Percentiles rank a stretch among this genome's conserved stretches.
phyloP scores from a whole-genome alignment of 2,329 filamentous ascomycete genomes.

The Biscogniauxia sp. region DNA sequence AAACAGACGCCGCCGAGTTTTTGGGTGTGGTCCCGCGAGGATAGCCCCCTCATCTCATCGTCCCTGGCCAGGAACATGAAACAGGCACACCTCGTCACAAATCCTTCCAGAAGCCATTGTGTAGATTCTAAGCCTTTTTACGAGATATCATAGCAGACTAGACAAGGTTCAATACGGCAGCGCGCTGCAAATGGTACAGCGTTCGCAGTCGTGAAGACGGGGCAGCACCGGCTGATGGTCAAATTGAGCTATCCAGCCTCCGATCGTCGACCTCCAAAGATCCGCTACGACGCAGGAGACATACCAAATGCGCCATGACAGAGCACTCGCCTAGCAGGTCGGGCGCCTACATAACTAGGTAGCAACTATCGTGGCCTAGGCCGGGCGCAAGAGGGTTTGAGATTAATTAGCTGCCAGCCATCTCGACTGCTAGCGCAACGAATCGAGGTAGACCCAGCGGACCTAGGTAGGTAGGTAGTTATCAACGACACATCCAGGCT shows the following conservation, averaged over 20 bases:
- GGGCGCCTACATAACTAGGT: not conserved
- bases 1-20: not conserved
- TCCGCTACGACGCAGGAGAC: not conserved
- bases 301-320: not conserved
- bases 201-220: not conserved
- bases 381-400: not conserved
- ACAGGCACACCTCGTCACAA: constrained; percentile 1
- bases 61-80: constrained; percentile 1
- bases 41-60: not conserved
- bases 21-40: not conserved
- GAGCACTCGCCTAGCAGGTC: not conserved
- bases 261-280: not conserved
- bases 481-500: not conserved
- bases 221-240: not conserved
- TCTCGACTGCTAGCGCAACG: not conserved
- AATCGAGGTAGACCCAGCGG: no score
- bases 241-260: not conserved
- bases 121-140: not conserved
- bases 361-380: not conserved
- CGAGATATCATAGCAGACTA: not conserved
- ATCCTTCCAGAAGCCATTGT: constrained; percentile 1
- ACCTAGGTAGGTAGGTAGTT: not conserved
- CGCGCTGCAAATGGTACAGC: not conserved
- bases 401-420: not conserved
- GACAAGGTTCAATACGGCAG: not conserved